A percentile compares a stretch with the other conserved stretches of the same genome.
phyloP scores from a whole-genome alignment of 2,329 filamentous ascomycete species.

The Aspergillus sp. region DNA sequence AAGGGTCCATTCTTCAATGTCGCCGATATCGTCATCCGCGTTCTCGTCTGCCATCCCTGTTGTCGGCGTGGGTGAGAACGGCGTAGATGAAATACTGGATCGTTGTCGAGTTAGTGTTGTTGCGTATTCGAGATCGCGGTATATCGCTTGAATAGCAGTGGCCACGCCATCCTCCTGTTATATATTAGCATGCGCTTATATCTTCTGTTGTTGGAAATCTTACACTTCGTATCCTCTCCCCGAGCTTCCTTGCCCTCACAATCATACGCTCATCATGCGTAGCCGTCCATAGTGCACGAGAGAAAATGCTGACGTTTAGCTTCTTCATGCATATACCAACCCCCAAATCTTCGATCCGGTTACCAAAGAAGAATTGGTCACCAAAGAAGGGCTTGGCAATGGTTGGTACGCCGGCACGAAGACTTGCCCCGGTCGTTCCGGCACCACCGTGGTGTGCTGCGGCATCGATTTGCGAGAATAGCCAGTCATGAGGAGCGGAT shows the following conservation, averaged over 20 bases:
- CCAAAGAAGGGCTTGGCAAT: slow-evolving; percentile 97
- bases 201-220: slow-evolving; percentile 30
- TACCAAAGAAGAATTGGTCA: slow-evolving; percentile 95
- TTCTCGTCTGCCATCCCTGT: slow-evolving; percentile 38
- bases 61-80: slow-evolving; percentile 33
- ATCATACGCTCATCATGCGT: slow-evolving; percentile 92
- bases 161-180: slow-evolving; percentile 83
- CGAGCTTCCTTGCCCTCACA: slow-evolving; percentile 75
- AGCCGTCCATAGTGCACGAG: slow-evolving; percentile 84
- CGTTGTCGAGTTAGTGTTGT: slow-evolving; percentile 73
- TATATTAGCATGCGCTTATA: slow-evolving; percentile 22
- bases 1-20: slow-evolving; percentile 88
- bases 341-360: slow-evolving; percentile 84
- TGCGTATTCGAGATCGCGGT: slow-evolving; percentile 92
- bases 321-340: slow-evolving; percentile 88
- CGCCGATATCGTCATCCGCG: slow-evolving; percentile 56
- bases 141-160: slow-evolving; percentile 85
- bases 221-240: slow-evolving; percentile 84
- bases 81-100: slow-evolving; percentile 35
- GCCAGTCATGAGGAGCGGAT: slow-evolving; percentile 91
- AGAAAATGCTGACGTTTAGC: slow-evolving; percentile 82
- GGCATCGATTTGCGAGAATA: slow-evolving; percentile 91
- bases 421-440: slow-evolving; percentile 89
- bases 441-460: slow-evolving; percentile 93
- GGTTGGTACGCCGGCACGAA: slow-evolving; percentile 87